Evolutionary conservation across 306 rosid genomes (phyloP).

Genomic region (Medicago arabica): DNA sequence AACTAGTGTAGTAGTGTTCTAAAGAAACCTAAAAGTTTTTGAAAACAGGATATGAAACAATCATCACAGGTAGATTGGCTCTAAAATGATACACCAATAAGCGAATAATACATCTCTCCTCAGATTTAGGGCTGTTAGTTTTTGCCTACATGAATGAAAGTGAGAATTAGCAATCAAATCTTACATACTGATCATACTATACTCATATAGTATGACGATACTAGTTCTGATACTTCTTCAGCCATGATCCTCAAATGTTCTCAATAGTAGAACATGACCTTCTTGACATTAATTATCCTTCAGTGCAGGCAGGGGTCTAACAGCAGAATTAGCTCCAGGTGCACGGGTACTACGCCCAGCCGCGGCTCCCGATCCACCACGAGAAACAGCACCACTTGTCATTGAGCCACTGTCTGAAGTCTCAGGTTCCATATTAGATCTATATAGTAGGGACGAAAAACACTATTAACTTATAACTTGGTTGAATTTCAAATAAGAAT

Average conservation of each 20-base stretch:
- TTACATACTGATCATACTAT: background rate
- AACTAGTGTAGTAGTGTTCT: no score
- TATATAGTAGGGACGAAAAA: no score
- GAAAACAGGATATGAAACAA: conserved; percentile 86
- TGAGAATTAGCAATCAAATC: conserved; percentile 36
- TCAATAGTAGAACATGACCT: conserved; percentile 93
- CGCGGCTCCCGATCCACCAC: conserved; percentile 63
- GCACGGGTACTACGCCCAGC: conserved; percentile 65
- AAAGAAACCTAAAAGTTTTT: no score
- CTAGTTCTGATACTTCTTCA: no score
- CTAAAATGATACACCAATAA: conserved; percentile 81
- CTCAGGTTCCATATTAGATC: conserved; percentile 97
- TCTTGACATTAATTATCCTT: conserved; percentile 90
- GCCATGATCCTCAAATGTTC: background rate
- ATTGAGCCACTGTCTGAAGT: conserved; percentile 88
- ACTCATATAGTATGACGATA: no score
- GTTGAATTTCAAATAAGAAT: no score
- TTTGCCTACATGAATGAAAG: conserved; percentile 62
- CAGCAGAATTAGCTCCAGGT: conserved; percentile 70
- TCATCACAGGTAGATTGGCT: conserved; percentile 90
- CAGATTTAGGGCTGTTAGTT: conserved; percentile 84
- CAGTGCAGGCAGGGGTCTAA: conserved; percentile 85
- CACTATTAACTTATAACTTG: no score
- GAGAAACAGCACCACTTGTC: conserved; percentile 74
- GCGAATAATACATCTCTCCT: conserved; percentile 88